Percentiles rank a stretch among this genome's conserved stretches.
These are phyloP conservation scores for Athelia psychrophila DNA, from an alignment of 1,284 basidiomycete genomes.

Conservation along the genomic window DNA sequence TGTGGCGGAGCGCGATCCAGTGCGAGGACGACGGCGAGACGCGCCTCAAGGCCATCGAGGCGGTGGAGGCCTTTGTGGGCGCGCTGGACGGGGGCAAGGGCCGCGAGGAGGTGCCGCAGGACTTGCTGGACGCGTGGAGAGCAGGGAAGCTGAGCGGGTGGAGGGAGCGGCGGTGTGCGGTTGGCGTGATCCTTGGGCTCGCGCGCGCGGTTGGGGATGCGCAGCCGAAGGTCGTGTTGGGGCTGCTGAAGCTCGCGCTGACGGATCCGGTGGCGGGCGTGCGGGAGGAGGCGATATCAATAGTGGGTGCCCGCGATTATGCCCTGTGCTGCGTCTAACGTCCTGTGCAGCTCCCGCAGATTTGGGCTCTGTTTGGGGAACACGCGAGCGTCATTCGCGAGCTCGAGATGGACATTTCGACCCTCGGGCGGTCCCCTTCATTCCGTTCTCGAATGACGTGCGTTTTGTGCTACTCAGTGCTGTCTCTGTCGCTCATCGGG, in stretches of 20 bases:
- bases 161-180: slow-evolving; percentile 78
- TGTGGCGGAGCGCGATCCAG: slow-evolving; percentile 66
- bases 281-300: slow-evolving; percentile 69
- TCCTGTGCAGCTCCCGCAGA: slow-evolving; percentile 44
- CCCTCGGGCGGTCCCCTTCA: slow-evolving; percentile 50
- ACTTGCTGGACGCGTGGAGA: slow-evolving; percentile 62
- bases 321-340: neutral
- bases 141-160: slow-evolving; percentile 68
- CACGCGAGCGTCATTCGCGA: slow-evolving; percentile 34
- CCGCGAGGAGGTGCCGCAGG: slow-evolving; percentile 47
- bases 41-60: slow-evolving; percentile 66
- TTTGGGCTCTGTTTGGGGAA: slow-evolving; percentile 48
- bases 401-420: slow-evolving; percentile 49
- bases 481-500: slow-evolving; percentile 8
- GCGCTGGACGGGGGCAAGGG: slow-evolving; percentile 50
- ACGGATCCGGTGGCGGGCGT: slow-evolving; percentile 84
- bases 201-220: slow-evolving; percentile 32
- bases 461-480: slow-evolving; percentile 24
- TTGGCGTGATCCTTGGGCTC: slow-evolving; percentile 53
- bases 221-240: slow-evolving; percentile 28
- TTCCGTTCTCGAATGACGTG: slow-evolving; percentile 78
- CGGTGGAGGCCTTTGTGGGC: slow-evolving; percentile 56
- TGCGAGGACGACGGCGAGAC: slow-evolving; percentile 66
- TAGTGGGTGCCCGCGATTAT: slow-evolving; percentile 44
- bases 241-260: slow-evolving; percentile 63